These are phyloP conservation scores for Leccinum subtestaceum DNA, from an alignment of 768 basidiomycete genomes.

Conservation along the genomic window DNA sequence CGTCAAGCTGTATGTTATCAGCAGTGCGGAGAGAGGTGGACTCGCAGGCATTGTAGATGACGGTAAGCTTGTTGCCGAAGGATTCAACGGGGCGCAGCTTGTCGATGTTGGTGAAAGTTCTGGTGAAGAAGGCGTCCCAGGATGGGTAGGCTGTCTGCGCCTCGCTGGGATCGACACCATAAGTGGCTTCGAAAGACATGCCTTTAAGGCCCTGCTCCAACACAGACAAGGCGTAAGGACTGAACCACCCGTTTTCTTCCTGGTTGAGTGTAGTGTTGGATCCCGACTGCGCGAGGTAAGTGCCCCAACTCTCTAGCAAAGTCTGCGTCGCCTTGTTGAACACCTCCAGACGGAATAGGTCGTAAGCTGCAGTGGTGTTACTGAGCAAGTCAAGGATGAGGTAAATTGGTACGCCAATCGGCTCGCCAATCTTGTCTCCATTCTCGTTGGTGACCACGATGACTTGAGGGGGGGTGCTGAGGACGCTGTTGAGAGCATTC, in stretches of 20 bases:
- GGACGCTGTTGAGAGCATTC: neutral
- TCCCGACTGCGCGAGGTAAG: neutral
- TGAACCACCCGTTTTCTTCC: neutral
- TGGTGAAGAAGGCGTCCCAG: slow-evolving; percentile 56
- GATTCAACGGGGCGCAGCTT: neutral
- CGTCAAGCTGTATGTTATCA: slow-evolving; percentile 38
- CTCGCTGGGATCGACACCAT: neutral
- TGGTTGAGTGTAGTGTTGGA: slow-evolving; percentile 8
- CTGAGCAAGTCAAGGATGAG: slow-evolving; percentile 20
- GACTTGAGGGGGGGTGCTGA: neutral
- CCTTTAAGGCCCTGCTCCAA: neutral
- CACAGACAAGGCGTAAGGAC: neutral
- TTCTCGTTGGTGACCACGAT: neutral
- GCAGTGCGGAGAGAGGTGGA: slow-evolving; percentile 38
- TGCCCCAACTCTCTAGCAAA: slow-evolving; percentile 3
- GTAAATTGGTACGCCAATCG: slow-evolving; percentile 18
- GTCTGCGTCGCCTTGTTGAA: slow-evolving; percentile 3
- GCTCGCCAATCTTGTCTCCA: slow-evolving; percentile 11
- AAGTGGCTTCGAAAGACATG: neutral
- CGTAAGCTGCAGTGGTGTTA: slow-evolving; percentile 22
- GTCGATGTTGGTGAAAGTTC: slow-evolving; percentile 29
- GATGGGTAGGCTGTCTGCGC: slow-evolving; percentile 15
- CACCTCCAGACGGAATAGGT: slow-evolving; percentile 8
- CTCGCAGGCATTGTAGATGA: slow-evolving; percentile 55
- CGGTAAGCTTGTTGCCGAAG: neutral